Evolutionary conservation across 2,329 filamentous ascomycete species (phyloP).

Genomic region (Ophiostoma sp.): DNA sequence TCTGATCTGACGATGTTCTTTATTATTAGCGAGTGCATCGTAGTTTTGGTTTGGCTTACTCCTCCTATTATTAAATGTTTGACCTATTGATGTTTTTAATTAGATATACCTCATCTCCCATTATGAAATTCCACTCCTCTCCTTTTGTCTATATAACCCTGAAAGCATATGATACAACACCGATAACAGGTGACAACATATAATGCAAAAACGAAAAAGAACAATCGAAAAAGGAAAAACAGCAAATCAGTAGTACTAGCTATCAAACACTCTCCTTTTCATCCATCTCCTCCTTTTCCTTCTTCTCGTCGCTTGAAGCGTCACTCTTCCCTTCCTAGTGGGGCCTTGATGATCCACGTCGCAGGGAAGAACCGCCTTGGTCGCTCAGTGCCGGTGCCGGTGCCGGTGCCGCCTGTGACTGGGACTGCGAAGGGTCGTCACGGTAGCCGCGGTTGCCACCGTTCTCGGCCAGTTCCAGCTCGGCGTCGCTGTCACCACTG

Average conservation of each 20-base stretch:
- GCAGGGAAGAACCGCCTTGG: not conserved
- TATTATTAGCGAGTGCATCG: not conserved
- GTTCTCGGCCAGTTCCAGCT: conserved; percentile 22
- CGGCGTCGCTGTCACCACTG: conserved; percentile 19
- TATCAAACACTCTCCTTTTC: not conserved
- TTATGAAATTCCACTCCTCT: not conserved
- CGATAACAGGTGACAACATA: not conserved
- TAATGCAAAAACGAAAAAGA: not conserved
- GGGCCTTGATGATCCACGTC: not conserved
- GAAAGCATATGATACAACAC: not conserved
- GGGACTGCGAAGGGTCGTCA: conserved; percentile 7
- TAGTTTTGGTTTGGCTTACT: not conserved
- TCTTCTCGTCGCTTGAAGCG: not conserved
- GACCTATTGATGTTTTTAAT: not conserved
- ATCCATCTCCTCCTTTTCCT: not conserved
- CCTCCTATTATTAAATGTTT: not conserved
- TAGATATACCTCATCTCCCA: not conserved
- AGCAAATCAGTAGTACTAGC: not conserved
- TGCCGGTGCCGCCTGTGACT: not conserved
- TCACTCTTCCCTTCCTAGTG: not conserved
- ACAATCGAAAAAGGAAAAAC: not conserved
- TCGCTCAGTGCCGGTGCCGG: not conserved
- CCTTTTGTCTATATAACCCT: not conserved
- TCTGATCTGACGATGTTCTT: not conserved
- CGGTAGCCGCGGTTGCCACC: conserved; percentile 6